These are phyloP conservation scores for Hibiscus mutabilis DNA, from an alignment of 345 rosid species.

Conservation along the genomic window DNA sequence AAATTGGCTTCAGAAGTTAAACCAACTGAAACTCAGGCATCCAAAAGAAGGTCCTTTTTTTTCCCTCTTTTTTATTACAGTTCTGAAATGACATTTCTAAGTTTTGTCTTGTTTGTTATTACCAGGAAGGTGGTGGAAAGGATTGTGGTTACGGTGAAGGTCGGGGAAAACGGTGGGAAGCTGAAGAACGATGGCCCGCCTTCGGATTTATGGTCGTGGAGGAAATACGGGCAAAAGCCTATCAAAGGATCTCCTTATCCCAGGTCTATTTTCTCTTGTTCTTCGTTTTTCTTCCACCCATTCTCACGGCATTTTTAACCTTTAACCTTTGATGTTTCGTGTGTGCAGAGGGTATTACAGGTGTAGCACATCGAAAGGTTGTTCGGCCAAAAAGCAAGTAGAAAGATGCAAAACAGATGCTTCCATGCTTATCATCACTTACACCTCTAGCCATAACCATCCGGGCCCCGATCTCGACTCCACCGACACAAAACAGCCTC, in stretches of 20 bases:
- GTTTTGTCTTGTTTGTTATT: neutral
- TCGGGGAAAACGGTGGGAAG: conserved; percentile 42
- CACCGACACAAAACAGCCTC: conserved; percentile 29
- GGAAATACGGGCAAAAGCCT: conserved; percentile 70
- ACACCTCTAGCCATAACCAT: conserved; percentile 62
- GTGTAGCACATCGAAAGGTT: conserved; percentile 74
- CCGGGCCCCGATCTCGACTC: conserved; percentile 35
- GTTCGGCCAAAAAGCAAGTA: conserved; percentile 68
- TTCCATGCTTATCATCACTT: conserved; percentile 54
- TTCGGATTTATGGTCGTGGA: conserved; percentile 77
- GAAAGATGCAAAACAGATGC: conserved; percentile 69
- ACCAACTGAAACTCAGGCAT: conserved; percentile 31
- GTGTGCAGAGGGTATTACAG: conserved; percentile 57
- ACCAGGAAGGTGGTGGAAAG: conserved; percentile 53
- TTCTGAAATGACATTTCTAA: neutral
- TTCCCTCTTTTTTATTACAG: neutral
- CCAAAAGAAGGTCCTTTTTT: conserved; percentile 39
- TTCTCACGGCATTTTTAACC: neutral
- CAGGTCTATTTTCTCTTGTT: conserved; percentile 23
- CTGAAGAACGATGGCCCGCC: conserved; percentile 57
- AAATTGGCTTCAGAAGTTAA: conserved; percentile 28
- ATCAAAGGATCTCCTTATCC: conserved; percentile 73
- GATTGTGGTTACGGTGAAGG: conserved; percentile 47
- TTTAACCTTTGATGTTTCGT: neutral
- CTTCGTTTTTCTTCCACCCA: neutral